phyloP scores from a whole-genome alignment of 2,329 filamentous ascomycete genomes.

The Aspergillus pseudotamarii region DNA sequence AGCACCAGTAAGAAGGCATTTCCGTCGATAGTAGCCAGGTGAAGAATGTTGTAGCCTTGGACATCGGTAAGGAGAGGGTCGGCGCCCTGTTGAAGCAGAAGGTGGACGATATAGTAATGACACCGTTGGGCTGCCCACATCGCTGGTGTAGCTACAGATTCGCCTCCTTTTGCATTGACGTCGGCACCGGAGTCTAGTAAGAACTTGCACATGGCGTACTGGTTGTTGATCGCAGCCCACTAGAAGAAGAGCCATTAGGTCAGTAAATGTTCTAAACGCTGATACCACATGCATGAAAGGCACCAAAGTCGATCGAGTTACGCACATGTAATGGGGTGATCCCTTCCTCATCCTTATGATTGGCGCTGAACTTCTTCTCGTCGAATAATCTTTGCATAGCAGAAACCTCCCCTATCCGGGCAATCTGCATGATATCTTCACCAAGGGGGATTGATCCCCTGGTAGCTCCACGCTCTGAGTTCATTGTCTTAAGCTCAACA shows the following conservation, averaged over 20 bases:
- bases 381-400: conserved; percentile 91
- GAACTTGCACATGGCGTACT: conserved; percentile 95
- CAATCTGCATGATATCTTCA: conserved; percentile 94
- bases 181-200: conserved; percentile 83
- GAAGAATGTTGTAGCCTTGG: conserved; percentile 96
- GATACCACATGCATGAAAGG: background rate
- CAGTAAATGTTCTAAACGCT: conserved; percentile 1
- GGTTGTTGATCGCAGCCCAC: conserved; percentile 99
- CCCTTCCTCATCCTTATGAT: conserved; percentile 83
- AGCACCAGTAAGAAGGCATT: conserved; percentile 89
- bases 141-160: conserved; percentile 88
- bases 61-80: conserved; percentile 90
- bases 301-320: conserved; percentile 19
- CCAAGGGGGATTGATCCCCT: conserved; percentile 50
- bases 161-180: conserved; percentile 93
- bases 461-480: conserved; percentile 31
- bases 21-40: conserved; percentile 95
- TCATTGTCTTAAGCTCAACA: conserved; percentile 45
- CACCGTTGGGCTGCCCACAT: conserved; percentile 97
- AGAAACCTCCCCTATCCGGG: conserved; percentile 80
- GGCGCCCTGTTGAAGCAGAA: conserved; percentile 87
- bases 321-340: conserved; percentile 93
- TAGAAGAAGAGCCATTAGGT: conserved; percentile 44
- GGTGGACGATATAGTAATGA: conserved; percentile 93
- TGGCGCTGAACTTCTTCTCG: conserved; percentile 76